Conservation (phyloP, 371 early-diverging fungal genomes). For the Cokeromyces recurvatus region DNA sequence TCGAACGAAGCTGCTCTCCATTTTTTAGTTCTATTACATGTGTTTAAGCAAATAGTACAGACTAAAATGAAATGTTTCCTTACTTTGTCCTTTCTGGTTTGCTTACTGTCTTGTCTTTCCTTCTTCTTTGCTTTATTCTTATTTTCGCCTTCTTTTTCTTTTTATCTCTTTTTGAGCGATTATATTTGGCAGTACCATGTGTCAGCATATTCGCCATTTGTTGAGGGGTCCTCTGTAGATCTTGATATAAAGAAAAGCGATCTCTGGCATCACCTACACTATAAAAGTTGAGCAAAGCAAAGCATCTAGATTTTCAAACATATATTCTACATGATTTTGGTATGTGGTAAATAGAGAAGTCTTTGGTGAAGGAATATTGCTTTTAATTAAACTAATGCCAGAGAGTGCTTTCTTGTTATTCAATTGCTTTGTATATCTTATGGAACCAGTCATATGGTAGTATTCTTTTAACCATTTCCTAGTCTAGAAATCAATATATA, state of each 20-base stretch:
- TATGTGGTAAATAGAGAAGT: too few species aligned
- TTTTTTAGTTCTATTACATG: neutral
- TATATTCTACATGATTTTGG: neutral
- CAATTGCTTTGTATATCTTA: too few species aligned
- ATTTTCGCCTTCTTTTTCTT: neutral
- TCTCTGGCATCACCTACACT: neutral
- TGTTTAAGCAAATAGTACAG: neutral
- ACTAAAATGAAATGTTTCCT: too few species aligned
- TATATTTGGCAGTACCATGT: conserved; percentile 8
- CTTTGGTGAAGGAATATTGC: too few species aligned
- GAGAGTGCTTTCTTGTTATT: too few species aligned
- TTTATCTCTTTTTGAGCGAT: neutral
- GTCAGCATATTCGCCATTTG: conserved; percentile 5
- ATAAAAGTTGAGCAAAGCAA: neutral
- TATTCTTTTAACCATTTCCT: too few species aligned
- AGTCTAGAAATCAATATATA: too few species aligned
- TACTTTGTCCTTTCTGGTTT: too few species aligned
- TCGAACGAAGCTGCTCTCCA: neutral
- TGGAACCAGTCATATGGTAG: too few species aligned
- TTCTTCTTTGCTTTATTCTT: too few species aligned
- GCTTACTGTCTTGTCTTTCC: neutral
- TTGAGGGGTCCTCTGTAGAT: neutral
- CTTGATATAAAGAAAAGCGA: neutral
- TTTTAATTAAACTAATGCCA: too few species aligned
- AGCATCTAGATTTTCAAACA: neutral